Percentiles rank a stretch among this genome's conserved stretches.
Evolutionary conservation across 176 grass and related monocot genomes (phyloP).

Genomic region (Luzula sylvatica): DNA sequence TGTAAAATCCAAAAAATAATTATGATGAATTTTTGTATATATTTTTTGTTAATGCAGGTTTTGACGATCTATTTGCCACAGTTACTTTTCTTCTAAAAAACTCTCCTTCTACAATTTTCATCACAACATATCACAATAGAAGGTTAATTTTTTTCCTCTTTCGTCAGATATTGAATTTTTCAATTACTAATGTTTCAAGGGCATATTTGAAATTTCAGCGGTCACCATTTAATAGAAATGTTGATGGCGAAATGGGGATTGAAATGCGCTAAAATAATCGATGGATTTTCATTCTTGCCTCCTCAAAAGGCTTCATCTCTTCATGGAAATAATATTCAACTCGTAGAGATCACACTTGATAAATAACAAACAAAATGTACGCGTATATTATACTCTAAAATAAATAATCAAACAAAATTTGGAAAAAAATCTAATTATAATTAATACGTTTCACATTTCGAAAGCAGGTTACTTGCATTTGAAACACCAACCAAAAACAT

Average conservation of each 20-base stretch:
- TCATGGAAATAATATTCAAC: slow-evolving; percentile 61
- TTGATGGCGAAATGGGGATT: slow-evolving; percentile 91
- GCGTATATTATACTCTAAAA: too few species aligned
- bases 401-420: too few species aligned
- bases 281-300: slow-evolving; percentile 72
- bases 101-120: slow-evolving; percentile 47
- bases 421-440: too few species aligned
- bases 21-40: background rate
- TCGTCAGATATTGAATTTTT: background rate
- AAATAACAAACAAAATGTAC: too few species aligned
- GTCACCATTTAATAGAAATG: slow-evolving; percentile 80
- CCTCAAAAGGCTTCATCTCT: slow-evolving; percentile 48
- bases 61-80: slow-evolving; percentile 61
- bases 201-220: slow-evolving; percentile 30
- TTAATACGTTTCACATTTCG: too few species aligned
- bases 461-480: too few species aligned
- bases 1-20: background rate
- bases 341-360: slow-evolving; percentile 49
- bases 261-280: slow-evolving; percentile 60
- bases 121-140: slow-evolving; percentile 80
- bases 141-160: slow-evolving; percentile 28
- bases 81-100: slow-evolving; percentile 58
- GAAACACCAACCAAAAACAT: too few species aligned
- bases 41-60: slow-evolving; percentile 30
- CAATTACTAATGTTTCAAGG: background rate